Conservation (phyloP, 768 basidiomycete genomes). For the Ramaria sp. region DNA sequence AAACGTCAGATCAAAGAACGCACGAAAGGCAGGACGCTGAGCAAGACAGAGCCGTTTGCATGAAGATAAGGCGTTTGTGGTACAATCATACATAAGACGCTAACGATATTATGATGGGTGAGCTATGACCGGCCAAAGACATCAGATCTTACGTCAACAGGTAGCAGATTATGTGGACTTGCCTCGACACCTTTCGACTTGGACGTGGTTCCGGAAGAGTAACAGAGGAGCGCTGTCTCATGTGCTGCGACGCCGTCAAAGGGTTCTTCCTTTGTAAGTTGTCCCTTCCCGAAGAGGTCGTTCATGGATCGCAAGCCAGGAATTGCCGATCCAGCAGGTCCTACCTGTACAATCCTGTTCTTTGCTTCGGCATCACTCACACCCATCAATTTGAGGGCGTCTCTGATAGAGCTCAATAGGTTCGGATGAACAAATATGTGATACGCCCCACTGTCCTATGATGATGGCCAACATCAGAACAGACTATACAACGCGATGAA, state of each 20-base stretch:
- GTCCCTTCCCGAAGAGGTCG: conserved; percentile 41
- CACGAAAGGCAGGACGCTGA: conserved; percentile 53
- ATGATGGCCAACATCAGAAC: background rate
- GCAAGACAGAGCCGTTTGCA: conserved; percentile 35
- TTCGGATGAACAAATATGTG: conserved; percentile 58
- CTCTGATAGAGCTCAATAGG: conserved; percentile 40
- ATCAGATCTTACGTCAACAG: conserved; percentile 28
- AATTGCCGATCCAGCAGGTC: conserved; percentile 24
- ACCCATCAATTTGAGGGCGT: conserved; percentile 45
- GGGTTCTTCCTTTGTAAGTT: conserved; percentile 39
- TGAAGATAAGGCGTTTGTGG: conserved; percentile 32
- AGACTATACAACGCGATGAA: background rate
- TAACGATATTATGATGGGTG: conserved; percentile 45
- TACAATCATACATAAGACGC: conserved; percentile 42
- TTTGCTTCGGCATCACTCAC: conserved; percentile 36
- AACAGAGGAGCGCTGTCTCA: conserved; percentile 58
- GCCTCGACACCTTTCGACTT: conserved; percentile 61
- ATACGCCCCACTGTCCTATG: conserved; percentile 50
- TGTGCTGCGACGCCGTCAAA: conserved; percentile 41
- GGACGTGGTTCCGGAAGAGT: conserved; percentile 62
- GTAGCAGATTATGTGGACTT: conserved; percentile 7
- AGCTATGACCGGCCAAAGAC: conserved; percentile 14
- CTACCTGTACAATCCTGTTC: conserved; percentile 47
- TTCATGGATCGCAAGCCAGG: conserved; percentile 27
- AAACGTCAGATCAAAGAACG: background rate